These are phyloP conservation scores for Cladosporium cucumerinum DNA, from an alignment of 2,329 filamentous ascomycete genomes.

Conservation along the genomic window DNA sequence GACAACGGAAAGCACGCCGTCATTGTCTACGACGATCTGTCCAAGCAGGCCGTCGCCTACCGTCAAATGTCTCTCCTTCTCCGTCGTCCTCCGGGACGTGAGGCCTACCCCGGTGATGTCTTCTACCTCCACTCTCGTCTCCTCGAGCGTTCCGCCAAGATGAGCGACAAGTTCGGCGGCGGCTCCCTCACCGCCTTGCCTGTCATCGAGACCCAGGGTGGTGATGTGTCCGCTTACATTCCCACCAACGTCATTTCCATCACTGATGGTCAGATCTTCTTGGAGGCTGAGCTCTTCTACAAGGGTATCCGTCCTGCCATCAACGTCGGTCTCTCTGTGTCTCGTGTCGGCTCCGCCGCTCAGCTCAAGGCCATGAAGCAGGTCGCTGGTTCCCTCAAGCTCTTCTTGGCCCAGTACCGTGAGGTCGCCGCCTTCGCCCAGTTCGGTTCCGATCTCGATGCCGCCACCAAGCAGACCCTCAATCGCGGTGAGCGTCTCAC, in stretches of 20 bases:
- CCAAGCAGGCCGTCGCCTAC: conserved; percentile 77
- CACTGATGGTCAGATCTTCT: conserved; percentile 99
- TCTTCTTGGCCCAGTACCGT: conserved; percentile 99
- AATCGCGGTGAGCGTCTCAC: conserved; percentile 97
- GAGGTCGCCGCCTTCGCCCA: conserved; percentile 99
- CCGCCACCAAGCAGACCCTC: conserved; percentile 97
- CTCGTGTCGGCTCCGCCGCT: conserved; percentile 98
- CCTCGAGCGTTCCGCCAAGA: conserved; percentile 98
- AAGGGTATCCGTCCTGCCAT: conserved; percentile 99
- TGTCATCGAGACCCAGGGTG: conserved; percentile 98
- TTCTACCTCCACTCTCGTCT: conserved; percentile 99
- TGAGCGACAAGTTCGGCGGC: conserved; percentile 91
- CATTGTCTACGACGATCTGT: conserved; percentile 90
- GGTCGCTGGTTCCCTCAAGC: conserved; percentile 98
- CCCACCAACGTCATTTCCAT: conserved; percentile 99
- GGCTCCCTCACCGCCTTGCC: conserved; percentile 97
- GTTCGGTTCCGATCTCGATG: conserved; percentile 99
- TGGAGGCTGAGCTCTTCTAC: conserved; percentile 99
- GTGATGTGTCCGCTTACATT: conserved; percentile 99
- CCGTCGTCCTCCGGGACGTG: conserved; percentile 95
- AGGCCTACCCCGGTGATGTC: conserved; percentile 55
- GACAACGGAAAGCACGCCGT: conserved; percentile 86
- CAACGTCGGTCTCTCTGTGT: conserved; percentile 99
- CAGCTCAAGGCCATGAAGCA: conserved; percentile 99
- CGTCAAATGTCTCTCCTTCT: conserved; percentile 94